These are phyloP conservation scores for Entonaema liquescens DNA, from an alignment of 495 filamentous ascomycete genomes.

Conservation along the genomic window DNA sequence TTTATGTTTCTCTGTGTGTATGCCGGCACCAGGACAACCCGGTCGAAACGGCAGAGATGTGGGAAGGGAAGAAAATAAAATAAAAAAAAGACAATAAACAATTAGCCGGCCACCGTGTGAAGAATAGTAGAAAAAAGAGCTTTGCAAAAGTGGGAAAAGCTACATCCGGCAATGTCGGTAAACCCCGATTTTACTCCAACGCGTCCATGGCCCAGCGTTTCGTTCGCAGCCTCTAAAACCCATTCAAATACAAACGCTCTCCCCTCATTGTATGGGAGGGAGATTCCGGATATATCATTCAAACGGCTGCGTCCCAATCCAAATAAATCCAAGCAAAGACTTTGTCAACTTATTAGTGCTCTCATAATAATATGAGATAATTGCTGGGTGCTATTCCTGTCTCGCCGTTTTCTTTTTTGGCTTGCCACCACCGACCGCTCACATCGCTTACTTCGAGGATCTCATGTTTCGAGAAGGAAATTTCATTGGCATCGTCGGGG, in stretches of 20 bases:
- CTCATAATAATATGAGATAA: conserved; percentile 94
- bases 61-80: conserved; percentile 26
- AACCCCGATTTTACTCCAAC: conserved; percentile 47
- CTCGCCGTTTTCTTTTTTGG: conserved; percentile 91
- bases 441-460: conserved; percentile 97
- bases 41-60: conserved; percentile 18
- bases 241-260: conserved; percentile 42
- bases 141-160: conserved; percentile 40
- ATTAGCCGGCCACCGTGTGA: conserved; percentile 40
- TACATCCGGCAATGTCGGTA: conserved; percentile 35
- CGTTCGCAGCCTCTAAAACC: conserved; percentile 40
- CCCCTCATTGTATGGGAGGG: not conserved
- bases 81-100: conserved; percentile 41
- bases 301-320: conserved; percentile 14
- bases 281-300: conserved; percentile 2
- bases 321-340: conserved; percentile 4
- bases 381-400: conserved; percentile 98
- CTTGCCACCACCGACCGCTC: conserved; percentile 98
- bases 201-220: conserved; percentile 38
- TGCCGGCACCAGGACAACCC: conserved; percentile 1
- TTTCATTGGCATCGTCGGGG: conserved; percentile 97
- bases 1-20: not conserved
- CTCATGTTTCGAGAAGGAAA: conserved; percentile 95
- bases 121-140: conserved; percentile 45
- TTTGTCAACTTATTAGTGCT: conserved; percentile 2